Conservation (phyloP, 345 rosid species). For the Garcia nutans region DNA sequence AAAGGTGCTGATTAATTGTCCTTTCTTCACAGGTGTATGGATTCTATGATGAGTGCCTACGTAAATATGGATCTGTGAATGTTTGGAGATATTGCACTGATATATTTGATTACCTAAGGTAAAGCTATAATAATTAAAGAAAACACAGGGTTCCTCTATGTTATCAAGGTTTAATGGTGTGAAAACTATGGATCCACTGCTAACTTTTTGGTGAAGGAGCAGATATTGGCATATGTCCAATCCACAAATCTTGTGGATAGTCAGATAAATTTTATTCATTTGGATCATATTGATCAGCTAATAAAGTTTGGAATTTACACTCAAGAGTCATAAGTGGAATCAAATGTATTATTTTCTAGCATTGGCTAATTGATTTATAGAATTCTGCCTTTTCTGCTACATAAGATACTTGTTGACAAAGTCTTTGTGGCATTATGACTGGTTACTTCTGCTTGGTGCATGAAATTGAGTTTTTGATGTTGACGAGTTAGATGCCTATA, state of each 20-base stretch:
- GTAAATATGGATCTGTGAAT: constrained; percentile 92
- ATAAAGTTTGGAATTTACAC: background rate
- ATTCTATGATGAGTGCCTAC: constrained; percentile 94
- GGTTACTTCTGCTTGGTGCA: background rate
- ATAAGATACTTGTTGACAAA: background rate
- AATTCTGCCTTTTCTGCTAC: background rate
- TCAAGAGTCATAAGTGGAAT: background rate
- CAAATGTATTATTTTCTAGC: background rate
- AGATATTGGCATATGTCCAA: background rate
- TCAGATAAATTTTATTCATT: background rate
- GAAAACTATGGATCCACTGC: background rate
- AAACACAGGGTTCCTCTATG: background rate
- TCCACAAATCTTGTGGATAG: background rate
- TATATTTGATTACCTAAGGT: constrained; percentile 96
- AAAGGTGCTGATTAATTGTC: constrained; percentile 19
- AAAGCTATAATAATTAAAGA: constrained; percentile 14
- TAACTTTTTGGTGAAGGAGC: background rate
- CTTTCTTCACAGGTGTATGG: constrained; percentile 74
- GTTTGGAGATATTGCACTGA: constrained; percentile 99
- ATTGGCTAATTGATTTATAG: background rate
- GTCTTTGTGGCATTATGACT: background rate
- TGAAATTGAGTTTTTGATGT: background rate
- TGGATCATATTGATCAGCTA: background rate
- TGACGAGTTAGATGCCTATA: background rate
- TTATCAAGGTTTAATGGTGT: background rate